phyloP scores from a whole-genome alignment of 2,329 filamentous ascomycete species.

The Fusarium concolor region DNA sequence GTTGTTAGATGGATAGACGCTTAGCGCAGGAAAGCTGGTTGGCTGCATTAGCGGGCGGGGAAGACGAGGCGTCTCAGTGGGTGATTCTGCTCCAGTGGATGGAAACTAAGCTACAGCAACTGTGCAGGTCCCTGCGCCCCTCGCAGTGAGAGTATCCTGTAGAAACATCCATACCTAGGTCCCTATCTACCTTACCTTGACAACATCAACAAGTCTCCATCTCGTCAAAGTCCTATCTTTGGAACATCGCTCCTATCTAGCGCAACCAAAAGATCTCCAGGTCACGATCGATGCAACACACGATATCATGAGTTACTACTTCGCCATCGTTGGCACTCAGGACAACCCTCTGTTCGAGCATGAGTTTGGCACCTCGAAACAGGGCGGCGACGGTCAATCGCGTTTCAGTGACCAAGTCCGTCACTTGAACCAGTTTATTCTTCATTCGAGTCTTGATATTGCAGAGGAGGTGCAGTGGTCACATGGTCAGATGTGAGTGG shows the following conservation, averaged over 20 bases:
- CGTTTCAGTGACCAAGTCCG: constrained; percentile 89
- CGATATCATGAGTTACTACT: constrained; percentile 92
- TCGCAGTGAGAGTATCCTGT: neutral
- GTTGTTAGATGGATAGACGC: constrained; percentile 29
- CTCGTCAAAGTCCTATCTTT: constrained; percentile 3
- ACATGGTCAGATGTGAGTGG: constrained; percentile 79
- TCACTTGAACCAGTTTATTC: constrained; percentile 97
- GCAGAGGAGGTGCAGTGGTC: constrained; percentile 98
- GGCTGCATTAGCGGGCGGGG: constrained; percentile 16
- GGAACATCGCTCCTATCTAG: neutral
- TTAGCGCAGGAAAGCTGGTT: constrained; percentile 24
- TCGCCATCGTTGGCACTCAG: constrained; percentile 93
- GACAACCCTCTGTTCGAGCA: constrained; percentile 97
- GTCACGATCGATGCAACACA: constrained; percentile 44
- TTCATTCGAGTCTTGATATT: constrained; percentile 93
- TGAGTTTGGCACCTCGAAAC: constrained; percentile 96
- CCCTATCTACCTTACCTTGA: no score
- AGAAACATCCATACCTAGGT: no score
- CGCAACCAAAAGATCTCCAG: neutral
- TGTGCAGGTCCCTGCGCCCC: neutral
- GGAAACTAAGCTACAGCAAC: constrained; percentile 9
- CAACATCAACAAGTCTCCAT: constrained; percentile 1
- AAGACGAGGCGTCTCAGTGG: constrained; percentile 11
- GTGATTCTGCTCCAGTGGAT: neutral
- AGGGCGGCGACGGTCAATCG: constrained; percentile 91